phyloP scores from a whole-genome alignment of 306 rosid species.

The Casuarina equisetifolia region DNA sequence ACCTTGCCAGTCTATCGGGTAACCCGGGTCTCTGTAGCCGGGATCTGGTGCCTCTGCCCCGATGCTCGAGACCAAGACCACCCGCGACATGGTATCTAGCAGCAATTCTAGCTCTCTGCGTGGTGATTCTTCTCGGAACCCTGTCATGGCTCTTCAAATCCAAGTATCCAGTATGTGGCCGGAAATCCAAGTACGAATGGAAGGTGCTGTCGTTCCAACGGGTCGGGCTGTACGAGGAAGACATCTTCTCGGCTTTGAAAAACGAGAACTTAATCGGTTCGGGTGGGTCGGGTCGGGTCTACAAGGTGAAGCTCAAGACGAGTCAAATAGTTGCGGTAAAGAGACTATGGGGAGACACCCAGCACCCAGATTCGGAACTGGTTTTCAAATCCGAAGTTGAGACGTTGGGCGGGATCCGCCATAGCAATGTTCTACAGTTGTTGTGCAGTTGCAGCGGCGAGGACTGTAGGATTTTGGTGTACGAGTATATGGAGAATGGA shows the following conservation, averaged over 20 bases:
- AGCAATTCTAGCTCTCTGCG: conserved; percentile 31
- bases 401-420: conserved; percentile 70
- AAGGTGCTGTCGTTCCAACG: conserved; percentile 57
- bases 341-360: conserved; percentile 49
- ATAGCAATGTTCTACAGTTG: conserved; percentile 73
- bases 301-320: conserved; percentile 51
- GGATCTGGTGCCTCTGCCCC: conserved; percentile 40
- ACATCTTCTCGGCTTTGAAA: conserved; percentile 44
- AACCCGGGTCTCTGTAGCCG: conserved; percentile 68
- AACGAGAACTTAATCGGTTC: conserved; percentile 54
- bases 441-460: conserved; percentile 62
- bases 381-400: conserved; percentile 71
- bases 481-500: conserved; percentile 80
- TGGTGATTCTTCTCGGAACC: conserved; percentile 40
- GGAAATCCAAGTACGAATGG: conserved; percentile 38
- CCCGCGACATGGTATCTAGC: conserved; percentile 25
- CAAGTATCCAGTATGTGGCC: conserved; percentile 23
- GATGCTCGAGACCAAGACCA: conserved; percentile 47
- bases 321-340: conserved; percentile 74
- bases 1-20: conserved; percentile 40
- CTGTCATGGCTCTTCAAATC: conserved; percentile 44
- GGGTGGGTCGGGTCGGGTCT: conserved; percentile 77
- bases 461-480: conserved; percentile 57
- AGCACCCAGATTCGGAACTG: conserved; percentile 32
- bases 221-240: conserved; percentile 59